Conservation (phyloP, 345 rosid species). For the Durio zibethinus region DNA sequence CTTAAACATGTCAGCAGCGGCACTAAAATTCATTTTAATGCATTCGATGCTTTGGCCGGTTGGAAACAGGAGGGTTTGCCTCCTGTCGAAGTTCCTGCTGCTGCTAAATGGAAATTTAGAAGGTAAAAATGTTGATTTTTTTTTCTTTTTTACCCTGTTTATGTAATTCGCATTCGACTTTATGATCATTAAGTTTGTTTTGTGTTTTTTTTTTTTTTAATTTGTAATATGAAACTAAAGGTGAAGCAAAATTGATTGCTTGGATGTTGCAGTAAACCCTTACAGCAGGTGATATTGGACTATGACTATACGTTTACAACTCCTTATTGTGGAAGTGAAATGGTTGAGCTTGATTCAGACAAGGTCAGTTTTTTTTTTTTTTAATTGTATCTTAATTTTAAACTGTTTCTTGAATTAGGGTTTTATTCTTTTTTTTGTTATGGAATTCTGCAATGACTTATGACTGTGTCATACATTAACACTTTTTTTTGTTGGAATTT, state of each 20-base stretch:
- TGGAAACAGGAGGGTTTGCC: constrained; percentile 93
- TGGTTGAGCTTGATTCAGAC: constrained; percentile 37
- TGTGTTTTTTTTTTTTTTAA: too few relatives aligned
- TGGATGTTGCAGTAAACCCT: constrained; percentile 70
- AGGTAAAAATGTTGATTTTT: constrained; percentile 35
- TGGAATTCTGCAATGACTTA: background rate
- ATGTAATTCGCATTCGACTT: background rate
- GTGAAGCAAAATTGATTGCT: background rate
- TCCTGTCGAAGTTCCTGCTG: constrained; percentile 98
- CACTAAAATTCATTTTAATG: constrained; percentile 72
- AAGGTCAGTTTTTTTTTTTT: constrained; percentile 32
- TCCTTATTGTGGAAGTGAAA: constrained; percentile 82
- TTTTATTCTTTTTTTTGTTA: background rate
- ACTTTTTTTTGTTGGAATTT: background rate
- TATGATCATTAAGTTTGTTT: background rate
- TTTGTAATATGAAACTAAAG: background rate
- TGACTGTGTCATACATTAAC: background rate
- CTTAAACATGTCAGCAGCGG: constrained; percentile 61
- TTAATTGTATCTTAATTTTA: background rate
- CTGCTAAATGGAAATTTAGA: constrained; percentile 90
- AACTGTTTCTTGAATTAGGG: background rate
- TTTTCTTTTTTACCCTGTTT: background rate
- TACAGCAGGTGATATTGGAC: constrained; percentile 85
- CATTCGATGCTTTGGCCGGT: constrained; percentile 84
- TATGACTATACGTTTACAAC: constrained; percentile 98